Base-by-base conservation (phyloP, 2,329 filamentous ascomycete genomes). In the Bipolaris sorokiniana region DNA sequence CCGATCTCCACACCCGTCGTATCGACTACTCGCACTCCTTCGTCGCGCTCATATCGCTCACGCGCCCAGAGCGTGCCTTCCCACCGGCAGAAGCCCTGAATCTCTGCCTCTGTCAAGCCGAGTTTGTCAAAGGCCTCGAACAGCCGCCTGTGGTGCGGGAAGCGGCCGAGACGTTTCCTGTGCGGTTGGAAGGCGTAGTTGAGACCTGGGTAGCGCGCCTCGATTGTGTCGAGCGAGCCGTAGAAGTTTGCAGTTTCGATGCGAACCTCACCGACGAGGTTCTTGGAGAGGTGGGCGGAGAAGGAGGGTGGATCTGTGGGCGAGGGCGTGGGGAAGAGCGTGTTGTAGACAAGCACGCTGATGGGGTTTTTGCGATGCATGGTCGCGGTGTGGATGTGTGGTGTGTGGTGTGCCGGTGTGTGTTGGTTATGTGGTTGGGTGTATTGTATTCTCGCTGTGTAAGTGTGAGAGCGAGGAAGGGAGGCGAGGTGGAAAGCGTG, bases 11-110 rank as follows among this genome's bases (percentile, higher is more conserved):
- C 87, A 49, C 84, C 85, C 1, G 89, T 88, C 5, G 90, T 92
- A 70, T 94, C 90, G 46, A 79, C 77, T 61, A 94, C 91, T 28
- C 77, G 78, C 56, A 90, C 83, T 33, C 87, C 87, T 68, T 92
- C 88, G 70, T 93, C 90, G 55, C 84, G 83, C 79, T 94, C 90
- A 71, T 88, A 94, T 52, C 90, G 85, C 71, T 92, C 89, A 71
- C 92, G 88, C 59, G 90, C 90, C 90, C 90, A 93, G 60, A 88
- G 87, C 9, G 90, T 93, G 55, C 90, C 90, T 78, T 93, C 90
- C 90, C 90, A 94, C 70, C 90, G 88, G 56, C 90, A 92, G 71
- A 93, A 80, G 47, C 82, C 81, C 51, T 86, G 82, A 65, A 94
- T 91, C 73, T 94, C 90, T 66, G 81, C 79, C 55, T 85, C 79